A percentile compares a stretch with the other conserved stretches of the same genome.
These are phyloP conservation scores for Ashbya aceris DNA, from an alignment of 1,139 yeast genomes.

Conservation along the genomic window DNA sequence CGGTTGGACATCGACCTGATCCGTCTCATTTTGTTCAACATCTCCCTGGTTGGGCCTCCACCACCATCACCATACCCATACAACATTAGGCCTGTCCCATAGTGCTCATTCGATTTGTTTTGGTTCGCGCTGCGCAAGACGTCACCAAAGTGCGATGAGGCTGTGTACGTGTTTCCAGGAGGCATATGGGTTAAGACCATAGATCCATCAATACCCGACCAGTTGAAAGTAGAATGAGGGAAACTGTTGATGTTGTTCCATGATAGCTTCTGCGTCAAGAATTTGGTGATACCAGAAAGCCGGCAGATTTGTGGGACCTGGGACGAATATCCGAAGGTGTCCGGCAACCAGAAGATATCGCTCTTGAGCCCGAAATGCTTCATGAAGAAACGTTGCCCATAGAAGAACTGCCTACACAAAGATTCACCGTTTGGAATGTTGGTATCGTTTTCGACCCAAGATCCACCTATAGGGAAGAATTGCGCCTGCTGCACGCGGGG, in stretches of 20 bases:
- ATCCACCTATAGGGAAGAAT: conserved; percentile 87
- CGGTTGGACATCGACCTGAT: conserved; percentile 81
- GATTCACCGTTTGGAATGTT: conserved; percentile 92
- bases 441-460: conserved; percentile 97
- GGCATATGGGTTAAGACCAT: conserved; percentile 97
- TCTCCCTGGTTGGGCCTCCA: conserved; percentile 92
- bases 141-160: conserved; percentile 87
- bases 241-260: conserved; percentile 92
- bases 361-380: conserved; percentile 70
- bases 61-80: conserved; percentile 98
- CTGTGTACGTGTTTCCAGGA: conserved; percentile 92
- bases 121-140: conserved; percentile 69
- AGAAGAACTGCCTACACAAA: conserved; percentile 73
- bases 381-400: conserved; percentile 80
- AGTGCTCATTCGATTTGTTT: conserved; percentile 74
- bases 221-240: conserved; percentile 84
- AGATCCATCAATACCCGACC: conserved; percentile 92
- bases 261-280: conserved; percentile 85
- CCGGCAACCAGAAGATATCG: conserved; percentile 87
- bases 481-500: conserved; percentile 62
- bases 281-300: conserved; percentile 69
- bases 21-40: conserved; percentile 85
- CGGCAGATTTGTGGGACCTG: conserved; percentile 92
- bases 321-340: conserved; percentile 92
- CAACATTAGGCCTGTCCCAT: conserved; percentile 69